Evolutionary conservation across 176 grass and related monocot genomes (phyloP).

Genomic region (Urochloa ruziziensis): DNA sequence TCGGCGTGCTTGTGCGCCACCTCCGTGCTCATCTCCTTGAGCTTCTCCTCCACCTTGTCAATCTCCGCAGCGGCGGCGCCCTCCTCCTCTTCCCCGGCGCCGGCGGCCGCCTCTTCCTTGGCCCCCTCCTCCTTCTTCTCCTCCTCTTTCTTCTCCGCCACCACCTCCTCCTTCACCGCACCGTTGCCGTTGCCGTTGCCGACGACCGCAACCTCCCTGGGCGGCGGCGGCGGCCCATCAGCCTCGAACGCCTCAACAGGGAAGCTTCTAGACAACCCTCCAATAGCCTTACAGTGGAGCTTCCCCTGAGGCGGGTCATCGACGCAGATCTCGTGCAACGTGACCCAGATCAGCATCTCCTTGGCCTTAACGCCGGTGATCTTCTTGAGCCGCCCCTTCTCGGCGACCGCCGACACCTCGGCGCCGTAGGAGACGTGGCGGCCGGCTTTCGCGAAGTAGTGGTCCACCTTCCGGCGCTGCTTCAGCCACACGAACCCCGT

Average conservation of each 20-base stretch:
- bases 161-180: background rate
- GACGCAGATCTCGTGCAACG: slow-evolving; percentile 64
- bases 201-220: no score
- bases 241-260: slow-evolving; percentile 60
- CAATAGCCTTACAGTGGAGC: slow-evolving; percentile 51
- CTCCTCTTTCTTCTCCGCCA: no score
- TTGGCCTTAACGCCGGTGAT: slow-evolving; percentile 84
- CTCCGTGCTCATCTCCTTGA: slow-evolving; percentile 38
- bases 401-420: slow-evolving; percentile 66
- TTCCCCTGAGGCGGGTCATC: slow-evolving; percentile 38
- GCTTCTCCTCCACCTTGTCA: slow-evolving; percentile 31
- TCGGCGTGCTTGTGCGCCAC: slow-evolving; percentile 1
- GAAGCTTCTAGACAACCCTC: slow-evolving; percentile 45
- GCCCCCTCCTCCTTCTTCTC: background rate
- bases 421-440: slow-evolving; percentile 53
- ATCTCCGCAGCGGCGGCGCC: background rate
- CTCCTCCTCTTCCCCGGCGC: background rate
- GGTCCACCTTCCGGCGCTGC: slow-evolving; percentile 72
- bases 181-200: no score
- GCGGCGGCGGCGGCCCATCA: background rate
- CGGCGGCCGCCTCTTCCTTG: background rate
- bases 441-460: slow-evolving; percentile 64
- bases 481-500: slow-evolving; percentile 79
- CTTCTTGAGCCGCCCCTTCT: slow-evolving; percentile 57
- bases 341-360: slow-evolving; percentile 88